Evolutionary conservation across 306 rosid species (phyloP), one percentile per base, ranked within the genome.

Genomic region (Macrotyloma uniflorum): DNA sequence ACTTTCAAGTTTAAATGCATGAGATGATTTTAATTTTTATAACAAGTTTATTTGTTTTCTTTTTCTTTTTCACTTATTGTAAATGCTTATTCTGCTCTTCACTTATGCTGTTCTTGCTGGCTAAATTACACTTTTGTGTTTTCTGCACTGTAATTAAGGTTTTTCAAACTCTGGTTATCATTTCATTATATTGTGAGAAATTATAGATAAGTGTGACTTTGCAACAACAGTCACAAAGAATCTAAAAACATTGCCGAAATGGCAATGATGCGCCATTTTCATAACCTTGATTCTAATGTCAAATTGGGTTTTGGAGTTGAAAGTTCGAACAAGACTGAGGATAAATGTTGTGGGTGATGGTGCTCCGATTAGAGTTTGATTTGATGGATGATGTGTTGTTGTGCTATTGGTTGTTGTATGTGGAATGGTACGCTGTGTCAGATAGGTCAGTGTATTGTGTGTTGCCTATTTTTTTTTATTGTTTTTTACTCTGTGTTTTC

Each of bases 361-460:
- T 65, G 43, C 32, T 51, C 57, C 46, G 75, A 79, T 69, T 69
- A 33, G 67, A 58, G 61, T 73, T 81, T 69, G 59, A 53, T 38
- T 49, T 72, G 22, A 65, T 42, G 61, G 50, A 64, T 76, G 9
- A 30, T 61, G 55, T 70, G 76, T 63, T 78, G 30, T 62, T 35
- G 0, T 77, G 35, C 66, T 14, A 63, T 70, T 28, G 76, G 70
- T 64, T 64, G 24, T 75, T 14, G 51, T 14, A 32, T 42, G 43
- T 69, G 67, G 38, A 43, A 24, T 43, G 57, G 50, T 38, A 38
- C 57, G 24, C 9, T 65, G 65, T 45, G 54, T 75, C 63, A 38
- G 58, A 45, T 63, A 49, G 47, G 46, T 72, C 42, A 3, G 22
- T 53, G 22, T 19, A 28, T 28, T 30, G 61, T 72, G 40, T 12